A percentile compares a stretch with the other conserved stretches of the same genome.
Conservation (phyloP, 805 yeast genomes). For the Ogataea siamensis region DNA sequence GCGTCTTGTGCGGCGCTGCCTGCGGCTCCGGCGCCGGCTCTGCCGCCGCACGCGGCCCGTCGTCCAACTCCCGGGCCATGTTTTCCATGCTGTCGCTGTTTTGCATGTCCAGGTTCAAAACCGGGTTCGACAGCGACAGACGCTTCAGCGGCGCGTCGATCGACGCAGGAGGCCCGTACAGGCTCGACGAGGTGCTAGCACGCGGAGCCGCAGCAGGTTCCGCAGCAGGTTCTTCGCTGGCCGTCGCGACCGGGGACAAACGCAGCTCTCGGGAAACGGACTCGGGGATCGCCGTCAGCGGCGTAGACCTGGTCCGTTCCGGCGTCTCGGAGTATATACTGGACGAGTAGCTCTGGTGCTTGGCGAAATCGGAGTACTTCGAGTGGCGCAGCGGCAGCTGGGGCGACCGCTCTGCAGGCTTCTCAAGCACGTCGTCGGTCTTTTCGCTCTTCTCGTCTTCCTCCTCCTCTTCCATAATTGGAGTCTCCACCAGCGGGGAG, state of each 20-base stretch:
- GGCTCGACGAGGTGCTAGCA: slow-evolving; percentile 24
- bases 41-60: neutral
- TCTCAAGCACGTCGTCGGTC: neutral
- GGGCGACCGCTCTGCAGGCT: neutral
- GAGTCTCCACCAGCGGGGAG: slow-evolving; percentile 18
- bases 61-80: too few species aligned
- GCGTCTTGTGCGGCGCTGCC: slow-evolving; percentile 14
- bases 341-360: slow-evolving; percentile 23
- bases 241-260: slow-evolving; percentile 1
- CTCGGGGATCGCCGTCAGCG: slow-evolving; percentile 15
- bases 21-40: neutral
- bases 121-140: too few species aligned
- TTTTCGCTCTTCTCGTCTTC: slow-evolving; percentile 6
- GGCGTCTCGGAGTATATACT: slow-evolving; percentile 22
- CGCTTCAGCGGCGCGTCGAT: neutral
- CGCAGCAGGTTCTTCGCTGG: neutral
- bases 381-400: slow-evolving; percentile 7
- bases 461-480: slow-evolving; percentile 27
- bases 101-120: too few species aligned
- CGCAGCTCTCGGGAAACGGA: slow-evolving; percentile 11
- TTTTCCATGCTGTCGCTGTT: too few species aligned
- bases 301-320: too few species aligned
- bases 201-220: neutral
- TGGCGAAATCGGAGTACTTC: slow-evolving; percentile 6
- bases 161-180: slow-evolving; percentile 12